Evolutionary conservation across 805 yeast species (phyloP).

Genomic region (Barnettozyma sucrosica): DNA sequence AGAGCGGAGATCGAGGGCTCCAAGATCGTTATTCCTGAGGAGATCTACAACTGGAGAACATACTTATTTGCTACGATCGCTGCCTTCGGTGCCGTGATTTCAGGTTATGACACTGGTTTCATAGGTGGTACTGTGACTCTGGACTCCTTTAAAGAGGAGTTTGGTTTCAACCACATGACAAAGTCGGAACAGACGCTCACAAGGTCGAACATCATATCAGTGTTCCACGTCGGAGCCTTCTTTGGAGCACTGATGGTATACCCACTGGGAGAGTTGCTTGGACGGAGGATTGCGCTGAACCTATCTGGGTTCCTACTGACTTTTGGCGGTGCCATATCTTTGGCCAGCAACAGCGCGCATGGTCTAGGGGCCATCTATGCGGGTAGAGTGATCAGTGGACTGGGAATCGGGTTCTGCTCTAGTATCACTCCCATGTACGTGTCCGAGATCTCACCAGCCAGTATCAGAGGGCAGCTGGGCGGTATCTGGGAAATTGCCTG

Average conservation of each 20-base stretch:
- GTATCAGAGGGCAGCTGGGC: slow-evolving; percentile 39
- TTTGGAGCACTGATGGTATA: slow-evolving; percentile 21
- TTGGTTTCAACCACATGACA: slow-evolving; percentile 13
- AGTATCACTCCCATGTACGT: slow-evolving; percentile 44
- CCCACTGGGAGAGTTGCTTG: slow-evolving; percentile 15
- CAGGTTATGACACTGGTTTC: slow-evolving; percentile 25
- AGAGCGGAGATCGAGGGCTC: slow-evolving; percentile 5
- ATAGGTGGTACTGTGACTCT: slow-evolving; percentile 15
- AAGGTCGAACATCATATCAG: slow-evolving; percentile 16
- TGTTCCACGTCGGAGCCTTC: slow-evolving; percentile 22
- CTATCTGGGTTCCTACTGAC: slow-evolving; percentile 17
- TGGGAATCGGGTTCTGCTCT: slow-evolving; percentile 48
- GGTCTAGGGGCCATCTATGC: slow-evolving; percentile 44
- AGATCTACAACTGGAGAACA: slow-evolving; percentile 13
- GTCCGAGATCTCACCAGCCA: slow-evolving; percentile 39
- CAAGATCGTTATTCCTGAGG: slow-evolving; percentile 7
- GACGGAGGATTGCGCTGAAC: slow-evolving; percentile 15
- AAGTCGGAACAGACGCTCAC: neutral
- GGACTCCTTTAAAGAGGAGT: slow-evolving; percentile 9
- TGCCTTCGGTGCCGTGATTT: slow-evolving; percentile 27
- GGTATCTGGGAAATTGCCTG: slow-evolving; percentile 43
- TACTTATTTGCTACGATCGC: slow-evolving; percentile 29
- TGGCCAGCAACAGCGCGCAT: slow-evolving; percentile 27
- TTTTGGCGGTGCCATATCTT: slow-evolving; percentile 39
- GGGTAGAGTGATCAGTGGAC: slow-evolving; percentile 42